These are phyloP conservation scores for Populus tomentosa DNA, from an alignment of 441 rosid genomes.

Conservation along the genomic window DNA sequence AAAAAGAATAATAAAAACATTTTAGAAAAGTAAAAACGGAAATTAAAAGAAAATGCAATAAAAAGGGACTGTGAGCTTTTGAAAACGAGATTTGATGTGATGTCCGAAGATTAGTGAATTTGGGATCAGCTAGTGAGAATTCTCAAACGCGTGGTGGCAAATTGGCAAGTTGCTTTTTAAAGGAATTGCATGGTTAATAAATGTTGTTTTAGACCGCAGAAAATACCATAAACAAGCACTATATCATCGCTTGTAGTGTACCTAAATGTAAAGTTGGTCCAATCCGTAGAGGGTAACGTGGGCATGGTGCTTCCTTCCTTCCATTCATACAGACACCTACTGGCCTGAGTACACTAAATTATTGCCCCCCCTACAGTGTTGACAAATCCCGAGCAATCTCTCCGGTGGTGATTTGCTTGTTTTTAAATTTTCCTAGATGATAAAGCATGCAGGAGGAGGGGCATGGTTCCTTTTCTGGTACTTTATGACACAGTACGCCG, in stretches of 20 bases:
- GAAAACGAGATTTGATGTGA: conserved; percentile 20
- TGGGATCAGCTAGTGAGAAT: conserved; percentile 30
- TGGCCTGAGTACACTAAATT: conserved; percentile 15
- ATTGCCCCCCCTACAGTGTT: conserved; percentile 12
- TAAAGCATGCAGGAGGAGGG: not conserved
- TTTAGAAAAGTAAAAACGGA: not conserved
- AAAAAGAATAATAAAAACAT: no score
- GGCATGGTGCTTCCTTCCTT: not conserved
- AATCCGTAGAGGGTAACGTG: not conserved
- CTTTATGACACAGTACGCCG: not conserved
- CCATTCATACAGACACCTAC: conserved; percentile 16
- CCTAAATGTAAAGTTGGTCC: conserved; percentile 10
- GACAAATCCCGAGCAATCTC: not conserved
- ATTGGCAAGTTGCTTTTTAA: conserved; percentile 25
- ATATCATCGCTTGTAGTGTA: not conserved
- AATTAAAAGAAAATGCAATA: not conserved
- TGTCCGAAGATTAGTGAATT: conserved; percentile 7
- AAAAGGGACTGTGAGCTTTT: not conserved
- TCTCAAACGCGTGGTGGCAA: conserved; percentile 5
- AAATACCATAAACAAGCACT: not conserved
- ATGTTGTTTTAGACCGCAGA: not conserved
- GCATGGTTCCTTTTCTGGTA: not conserved
- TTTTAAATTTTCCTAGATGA: conserved; percentile 5
- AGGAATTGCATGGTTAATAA: conserved; percentile 14
- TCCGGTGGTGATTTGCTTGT: not conserved